Evolutionary conservation across 306 rosid species (phyloP).

Genomic region (Boehmeria nivea): DNA sequence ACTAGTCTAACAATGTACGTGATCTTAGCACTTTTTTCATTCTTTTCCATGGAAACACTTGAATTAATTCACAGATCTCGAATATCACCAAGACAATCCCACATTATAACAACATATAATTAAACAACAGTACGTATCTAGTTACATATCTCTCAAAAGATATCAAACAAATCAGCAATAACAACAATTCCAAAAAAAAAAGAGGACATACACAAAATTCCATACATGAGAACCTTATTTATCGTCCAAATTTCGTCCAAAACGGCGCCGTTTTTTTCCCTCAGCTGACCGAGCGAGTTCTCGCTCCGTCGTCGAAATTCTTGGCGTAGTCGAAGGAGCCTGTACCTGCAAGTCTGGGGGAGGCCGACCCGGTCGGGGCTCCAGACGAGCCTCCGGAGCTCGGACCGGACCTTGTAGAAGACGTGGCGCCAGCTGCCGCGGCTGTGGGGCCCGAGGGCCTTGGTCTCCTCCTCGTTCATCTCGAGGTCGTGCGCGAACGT

Average conservation of each 20-base stretch:
- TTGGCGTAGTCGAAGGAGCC: slow-evolving; percentile 35
- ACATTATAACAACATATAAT: too few relatives aligned
- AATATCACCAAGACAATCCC: neutral
- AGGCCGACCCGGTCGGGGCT: slow-evolving; percentile 45
- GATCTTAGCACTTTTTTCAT: neutral
- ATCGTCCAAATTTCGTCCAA: too few relatives aligned
- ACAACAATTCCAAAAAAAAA: neutral
- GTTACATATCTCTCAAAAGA: neutral
- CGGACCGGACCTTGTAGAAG: slow-evolving; percentile 57
- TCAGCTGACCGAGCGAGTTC: neutral
- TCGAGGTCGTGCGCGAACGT: slow-evolving; percentile 76
- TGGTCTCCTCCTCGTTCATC: slow-evolving; percentile 72
- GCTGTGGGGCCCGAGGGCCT: slow-evolving; percentile 49
- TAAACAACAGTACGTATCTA: neutral
- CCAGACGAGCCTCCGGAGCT: slow-evolving; percentile 45
- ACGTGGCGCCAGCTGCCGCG: slow-evolving; percentile 71
- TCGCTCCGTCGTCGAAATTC: slow-evolving; percentile 19
- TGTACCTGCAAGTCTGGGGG: slow-evolving; percentile 65
- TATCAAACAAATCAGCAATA: neutral
- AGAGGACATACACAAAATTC: neutral
- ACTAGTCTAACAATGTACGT: neutral
- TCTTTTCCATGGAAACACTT: neutral
- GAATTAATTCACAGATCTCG: neutral
- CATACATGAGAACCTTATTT: too few relatives aligned
- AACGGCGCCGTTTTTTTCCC: too few relatives aligned